These are phyloP conservation scores for Podosphaera aphanis DNA, from an alignment of 2,329 filamentous ascomycete species.

Conservation along the genomic window DNA sequence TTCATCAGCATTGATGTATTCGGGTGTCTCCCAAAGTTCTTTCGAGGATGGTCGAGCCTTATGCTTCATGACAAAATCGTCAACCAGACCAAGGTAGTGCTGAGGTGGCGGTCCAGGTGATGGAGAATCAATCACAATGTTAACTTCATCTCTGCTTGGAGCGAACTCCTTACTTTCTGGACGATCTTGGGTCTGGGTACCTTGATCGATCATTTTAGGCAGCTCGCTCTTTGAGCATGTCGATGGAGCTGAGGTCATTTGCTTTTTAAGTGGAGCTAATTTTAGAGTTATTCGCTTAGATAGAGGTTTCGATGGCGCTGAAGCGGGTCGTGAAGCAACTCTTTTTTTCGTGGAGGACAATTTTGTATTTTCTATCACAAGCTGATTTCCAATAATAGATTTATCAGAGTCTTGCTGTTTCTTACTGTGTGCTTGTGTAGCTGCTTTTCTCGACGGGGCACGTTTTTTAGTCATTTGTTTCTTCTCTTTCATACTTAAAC, in stretches of 20 bases:
- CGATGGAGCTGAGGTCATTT: constrained; percentile 2
- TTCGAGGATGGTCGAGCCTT: constrained; percentile 8
- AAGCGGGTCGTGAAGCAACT: constrained; percentile 3
- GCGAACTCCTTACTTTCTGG: neutral
- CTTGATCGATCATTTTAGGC: constrained; percentile 12
- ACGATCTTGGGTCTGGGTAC: constrained; percentile 12
- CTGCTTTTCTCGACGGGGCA: neutral
- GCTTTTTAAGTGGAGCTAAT: constrained; percentile 1
- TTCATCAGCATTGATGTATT: constrained; percentile 12
- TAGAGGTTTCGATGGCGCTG: neutral
- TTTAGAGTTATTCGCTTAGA: neutral
- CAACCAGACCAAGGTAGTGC: constrained; percentile 7
- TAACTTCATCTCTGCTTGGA: neutral
- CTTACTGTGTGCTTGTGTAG: neutral
- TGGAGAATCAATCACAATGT: neutral
- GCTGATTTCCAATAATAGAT: neutral
- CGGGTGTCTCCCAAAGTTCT: constrained; percentile 12
- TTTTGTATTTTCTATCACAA: neutral
- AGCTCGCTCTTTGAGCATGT: constrained; percentile 7
- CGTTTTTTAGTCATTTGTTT: neutral
- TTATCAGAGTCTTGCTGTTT: neutral
- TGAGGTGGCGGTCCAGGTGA: constrained; percentile 6
- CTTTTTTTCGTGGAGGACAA: neutral
- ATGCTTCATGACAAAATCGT: constrained; percentile 9
- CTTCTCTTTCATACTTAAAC: neutral